Conservation (phyloP, 371 early-diverging fungal species). For the Apophysomyces ossiformis region DNA sequence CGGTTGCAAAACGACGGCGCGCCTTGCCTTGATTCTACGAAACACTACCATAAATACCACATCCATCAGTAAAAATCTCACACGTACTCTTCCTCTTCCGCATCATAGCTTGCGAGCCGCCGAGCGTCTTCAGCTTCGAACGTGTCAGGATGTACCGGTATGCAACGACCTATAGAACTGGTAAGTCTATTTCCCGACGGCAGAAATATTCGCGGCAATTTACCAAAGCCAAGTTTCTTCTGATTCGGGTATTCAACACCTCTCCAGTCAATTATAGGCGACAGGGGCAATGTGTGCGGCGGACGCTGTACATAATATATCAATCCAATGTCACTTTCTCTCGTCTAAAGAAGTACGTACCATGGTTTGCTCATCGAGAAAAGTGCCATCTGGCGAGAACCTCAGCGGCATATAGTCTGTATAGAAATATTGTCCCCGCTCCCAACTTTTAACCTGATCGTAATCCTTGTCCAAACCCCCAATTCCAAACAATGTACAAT, state of each 20-base stretch:
- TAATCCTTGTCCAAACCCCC: constrained; percentile 63
- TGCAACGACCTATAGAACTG: constrained; percentile 36
- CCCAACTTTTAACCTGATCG: constrained; percentile 63
- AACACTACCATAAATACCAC: background rate
- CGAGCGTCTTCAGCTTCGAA: constrained; percentile 52
- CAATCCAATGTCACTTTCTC: background rate
- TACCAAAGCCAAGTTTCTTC: constrained; percentile 63
- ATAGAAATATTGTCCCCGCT: constrained; percentile 74
- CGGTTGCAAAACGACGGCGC: constrained; percentile 34
- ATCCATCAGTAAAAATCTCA: background rate
- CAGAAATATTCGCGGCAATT: background rate
- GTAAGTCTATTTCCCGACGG: background rate
- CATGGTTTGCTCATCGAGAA: constrained; percentile 75
- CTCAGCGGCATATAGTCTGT: constrained; percentile 73
- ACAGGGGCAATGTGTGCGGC: constrained; percentile 68
- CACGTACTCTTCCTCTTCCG: constrained; percentile 54
- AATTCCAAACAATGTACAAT: constrained; percentile 70
- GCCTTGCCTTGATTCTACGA: constrained; percentile 21
- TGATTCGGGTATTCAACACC: constrained; percentile 74
- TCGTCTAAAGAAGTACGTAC: constrained; percentile 14
- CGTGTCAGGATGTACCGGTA: constrained; percentile 56
- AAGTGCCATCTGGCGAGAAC: constrained; percentile 66
- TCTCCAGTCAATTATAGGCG: constrained; percentile 69
- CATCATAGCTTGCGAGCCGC: constrained; percentile 46
- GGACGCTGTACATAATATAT: constrained; percentile 37